Evolutionary conservation across 2,329 filamentous ascomycete species (phyloP).

Genomic region (Xylariaceae sp.): DNA sequence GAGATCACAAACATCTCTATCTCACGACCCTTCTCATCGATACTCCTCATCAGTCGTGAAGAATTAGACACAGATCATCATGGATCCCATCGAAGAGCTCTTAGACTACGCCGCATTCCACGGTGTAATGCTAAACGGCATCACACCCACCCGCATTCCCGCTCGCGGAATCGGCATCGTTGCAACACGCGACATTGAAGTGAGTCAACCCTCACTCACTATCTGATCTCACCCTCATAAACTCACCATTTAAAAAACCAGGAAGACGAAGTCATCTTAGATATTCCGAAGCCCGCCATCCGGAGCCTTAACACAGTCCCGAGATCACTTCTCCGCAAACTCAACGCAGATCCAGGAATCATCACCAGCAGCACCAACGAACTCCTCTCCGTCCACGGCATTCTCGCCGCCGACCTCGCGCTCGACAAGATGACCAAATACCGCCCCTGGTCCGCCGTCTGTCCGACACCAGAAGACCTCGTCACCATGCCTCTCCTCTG

Average conservation of each 20-base stretch:
- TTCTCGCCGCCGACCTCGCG: slow-evolving; percentile 60
- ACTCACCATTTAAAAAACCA: neutral
- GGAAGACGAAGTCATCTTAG: slow-evolving; percentile 45
- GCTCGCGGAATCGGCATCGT: slow-evolving; percentile 63
- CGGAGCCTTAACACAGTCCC: slow-evolving; percentile 59
- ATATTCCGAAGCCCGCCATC: slow-evolving; percentile 59
- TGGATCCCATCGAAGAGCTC: slow-evolving; percentile 44
- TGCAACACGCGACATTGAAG: neutral
- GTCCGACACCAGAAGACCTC: slow-evolving; percentile 61
- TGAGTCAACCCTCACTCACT: slow-evolving; percentile 53
- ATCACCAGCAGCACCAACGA: neutral
- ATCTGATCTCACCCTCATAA: neutral
- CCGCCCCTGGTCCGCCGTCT: slow-evolving; percentile 58
- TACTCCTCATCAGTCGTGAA: neutral
- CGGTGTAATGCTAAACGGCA: slow-evolving; percentile 62
- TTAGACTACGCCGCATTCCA: slow-evolving; percentile 60
- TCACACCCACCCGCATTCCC: slow-evolving; percentile 61
- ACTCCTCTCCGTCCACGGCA: slow-evolving; percentile 60
- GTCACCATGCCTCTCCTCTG: slow-evolving; percentile 45
- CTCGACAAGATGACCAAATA: slow-evolving; percentile 46
- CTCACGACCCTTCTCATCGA: neutral
- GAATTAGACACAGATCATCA: slow-evolving; percentile 5
- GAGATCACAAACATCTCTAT: neutral
- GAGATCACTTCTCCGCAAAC: slow-evolving; percentile 43
- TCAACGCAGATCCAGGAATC: slow-evolving; percentile 27